These are phyloP conservation scores for Nothomitra cinnamomea DNA, from an alignment of 2,329 filamentous ascomycete species.

Conservation along the genomic window DNA sequence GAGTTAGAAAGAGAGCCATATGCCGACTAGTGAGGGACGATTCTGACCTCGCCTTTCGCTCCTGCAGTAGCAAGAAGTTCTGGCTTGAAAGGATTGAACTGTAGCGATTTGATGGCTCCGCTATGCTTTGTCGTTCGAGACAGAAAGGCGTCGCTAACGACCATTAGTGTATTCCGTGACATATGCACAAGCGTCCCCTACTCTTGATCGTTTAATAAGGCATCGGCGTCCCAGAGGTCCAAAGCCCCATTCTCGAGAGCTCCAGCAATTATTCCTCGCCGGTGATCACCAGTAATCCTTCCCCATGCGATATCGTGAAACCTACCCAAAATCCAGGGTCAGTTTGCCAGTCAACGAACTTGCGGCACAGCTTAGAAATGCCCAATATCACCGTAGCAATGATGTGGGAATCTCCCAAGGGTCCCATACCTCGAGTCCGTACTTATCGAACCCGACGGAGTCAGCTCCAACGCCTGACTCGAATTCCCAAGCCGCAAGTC, in stretches of 20 bases:
- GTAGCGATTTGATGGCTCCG: slow-evolving; percentile 80
- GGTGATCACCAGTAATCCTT: slow-evolving; percentile 58
- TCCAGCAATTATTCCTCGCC: slow-evolving; percentile 81
- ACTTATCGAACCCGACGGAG: slow-evolving; percentile 66
- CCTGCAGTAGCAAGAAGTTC: slow-evolving; percentile 87
- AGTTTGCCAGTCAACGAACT: background rate
- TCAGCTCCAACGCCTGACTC: slow-evolving; percentile 63
- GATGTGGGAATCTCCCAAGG: background rate
- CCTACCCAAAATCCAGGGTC: slow-evolving; percentile 30
- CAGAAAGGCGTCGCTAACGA: slow-evolving; percentile 53
- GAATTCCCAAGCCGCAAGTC: slow-evolving; percentile 69
- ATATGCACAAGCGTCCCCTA: slow-evolving; percentile 17
- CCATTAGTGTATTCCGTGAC: slow-evolving; percentile 14
- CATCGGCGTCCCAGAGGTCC: slow-evolving; percentile 82
- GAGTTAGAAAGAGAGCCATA: background rate
- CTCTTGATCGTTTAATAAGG: slow-evolving; percentile 36
- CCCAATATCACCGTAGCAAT: no score
- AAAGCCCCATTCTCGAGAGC: slow-evolving; percentile 88
- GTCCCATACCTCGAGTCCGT: slow-evolving; percentile 67
- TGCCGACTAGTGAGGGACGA: background rate
- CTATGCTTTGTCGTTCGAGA: slow-evolving; percentile 80
- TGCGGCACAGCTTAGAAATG: no score
- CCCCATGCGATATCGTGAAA: slow-evolving; percentile 98
- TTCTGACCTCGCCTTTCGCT: slow-evolving; percentile 60
- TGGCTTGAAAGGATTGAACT: slow-evolving; percentile 88